Evolutionary conservation across 2,329 filamentous ascomycete genomes (phyloP).

Genomic region (Curvularia sp.): DNA sequence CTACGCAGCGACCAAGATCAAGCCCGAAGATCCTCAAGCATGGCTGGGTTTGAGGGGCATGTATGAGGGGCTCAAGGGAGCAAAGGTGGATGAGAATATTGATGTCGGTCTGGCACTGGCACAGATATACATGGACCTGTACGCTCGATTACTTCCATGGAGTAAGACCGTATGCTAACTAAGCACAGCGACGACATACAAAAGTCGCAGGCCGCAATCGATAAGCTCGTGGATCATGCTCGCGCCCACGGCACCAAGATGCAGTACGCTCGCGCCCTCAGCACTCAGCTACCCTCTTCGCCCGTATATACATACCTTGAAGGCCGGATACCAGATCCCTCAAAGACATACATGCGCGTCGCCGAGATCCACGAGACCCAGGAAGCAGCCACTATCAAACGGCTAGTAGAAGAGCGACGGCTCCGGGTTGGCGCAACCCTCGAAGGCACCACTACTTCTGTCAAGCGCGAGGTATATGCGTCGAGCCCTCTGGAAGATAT

Average conservation of each 20-base stretch:
- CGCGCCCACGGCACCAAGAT: conserved; percentile 73
- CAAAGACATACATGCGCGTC: conserved; percentile 80
- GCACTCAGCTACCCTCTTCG: conserved; percentile 78
- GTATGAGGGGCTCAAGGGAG: conserved; percentile 76
- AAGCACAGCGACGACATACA: conserved; percentile 61
- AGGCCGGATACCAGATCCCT: conserved; percentile 80
- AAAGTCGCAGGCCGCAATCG: conserved; percentile 69
- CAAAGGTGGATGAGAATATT: conserved; percentile 76
- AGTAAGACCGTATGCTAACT: conserved; percentile 16
- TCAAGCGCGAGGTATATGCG: conserved; percentile 82
- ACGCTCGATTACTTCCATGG: neutral
- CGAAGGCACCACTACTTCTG: conserved; percentile 82
- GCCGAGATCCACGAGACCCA: conserved; percentile 83
- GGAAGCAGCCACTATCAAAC: conserved; percentile 89
- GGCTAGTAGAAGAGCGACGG: conserved; percentile 84
- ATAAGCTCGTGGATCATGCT: conserved; percentile 79
- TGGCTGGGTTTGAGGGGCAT: conserved; percentile 90
- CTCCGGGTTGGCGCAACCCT: conserved; percentile 86
- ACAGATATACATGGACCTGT: conserved; percentile 68
- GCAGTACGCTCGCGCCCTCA: conserved; percentile 79
- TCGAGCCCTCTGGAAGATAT: conserved; percentile 79
- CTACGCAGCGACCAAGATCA: conserved; percentile 71
- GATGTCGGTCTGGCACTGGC: conserved; percentile 76
- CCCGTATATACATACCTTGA: conserved; percentile 83
- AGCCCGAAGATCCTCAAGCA: conserved; percentile 78